Conservation (phyloP, 2,329 filamentous ascomycete genomes). For the Dactylellina haptotyla region DNA sequence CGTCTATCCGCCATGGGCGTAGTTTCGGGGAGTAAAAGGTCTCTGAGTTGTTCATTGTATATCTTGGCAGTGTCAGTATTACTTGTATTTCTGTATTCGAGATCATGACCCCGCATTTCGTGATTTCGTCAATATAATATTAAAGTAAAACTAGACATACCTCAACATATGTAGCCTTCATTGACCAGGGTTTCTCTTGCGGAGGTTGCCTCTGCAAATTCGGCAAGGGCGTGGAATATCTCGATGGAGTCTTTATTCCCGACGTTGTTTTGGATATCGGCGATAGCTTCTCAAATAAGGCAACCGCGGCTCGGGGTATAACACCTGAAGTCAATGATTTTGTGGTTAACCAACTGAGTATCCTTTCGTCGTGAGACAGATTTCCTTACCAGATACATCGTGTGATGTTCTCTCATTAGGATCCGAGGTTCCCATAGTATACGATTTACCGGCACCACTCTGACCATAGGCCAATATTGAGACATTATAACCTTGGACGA, state of each 20-base stretch:
- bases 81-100: too few species aligned
- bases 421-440: constrained; percentile 97
- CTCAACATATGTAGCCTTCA: constrained; percentile 91
- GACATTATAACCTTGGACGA: constrained; percentile 97
- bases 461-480: constrained; percentile 96
- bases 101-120: too few species aligned
- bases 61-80: constrained; percentile 73
- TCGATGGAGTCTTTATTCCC: constrained; percentile 82
- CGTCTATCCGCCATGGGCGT: constrained; percentile 75
- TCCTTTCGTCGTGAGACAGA: background rate
- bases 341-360: background rate
- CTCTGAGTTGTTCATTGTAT: constrained; percentile 94
- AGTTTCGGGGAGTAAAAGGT: constrained; percentile 81
- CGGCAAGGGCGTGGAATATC: constrained; percentile 74
- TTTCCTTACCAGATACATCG: constrained; percentile 39
- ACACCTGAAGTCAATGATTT: constrained; percentile 72
- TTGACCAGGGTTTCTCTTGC: constrained; percentile 81
- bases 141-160: too few species aligned
- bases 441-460: constrained; percentile 96
- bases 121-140: too few species aligned
- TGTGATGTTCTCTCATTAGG: constrained; percentile 74
- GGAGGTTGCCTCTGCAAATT: constrained; percentile 62
- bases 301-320: constrained; percentile 87
- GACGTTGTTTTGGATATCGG: constrained; percentile 68
- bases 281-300: constrained; percentile 83